Evolutionary conservation across 1,284 basidiomycete genomes (phyloP), one percentile per base, ranked within the genome.

Genomic region (Ganoderma lucidum): DNA sequence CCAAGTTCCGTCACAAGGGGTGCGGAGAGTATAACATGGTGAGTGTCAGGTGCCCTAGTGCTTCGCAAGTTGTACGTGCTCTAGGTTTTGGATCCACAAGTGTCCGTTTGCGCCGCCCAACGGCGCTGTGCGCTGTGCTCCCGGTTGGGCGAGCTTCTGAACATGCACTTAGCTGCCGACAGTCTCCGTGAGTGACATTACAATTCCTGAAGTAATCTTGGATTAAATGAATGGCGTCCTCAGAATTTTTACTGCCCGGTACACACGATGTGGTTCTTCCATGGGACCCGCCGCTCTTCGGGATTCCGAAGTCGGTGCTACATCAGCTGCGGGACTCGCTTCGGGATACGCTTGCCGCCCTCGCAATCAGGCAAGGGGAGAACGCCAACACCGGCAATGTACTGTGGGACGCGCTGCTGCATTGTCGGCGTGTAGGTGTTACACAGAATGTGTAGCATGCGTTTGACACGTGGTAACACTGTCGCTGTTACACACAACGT

Each of bases 211-310:
- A 17, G 14, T 17, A 19, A 44, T 15, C 42, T 44, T 44, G 42
- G 42, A 44, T 44, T 44, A 19, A 44, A 15, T 44, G 15, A 1
- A 19, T 17, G 19, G 14, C 17, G 4, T 19, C 6, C 42, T 15
- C 15, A 44, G 42, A 44, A 44, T 44, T 44, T 17, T 44, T 19
- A 15, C 42, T 44, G 14, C 42, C 48, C n/a, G 48, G 48, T 23
- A 51, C 48, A 10, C 48, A 51, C n/a, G 48, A 51, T 28, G 48
- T 51, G 23, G n/a, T 51, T n/a, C 48, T 51, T 28, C 48, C 48
- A 12, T 51, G 48, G 48, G 48, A 51, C 48, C 48, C 48, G 48
- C 48, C 48, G 48, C 48, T 51, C n/a, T 60, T 60, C 19, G 30
- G 35, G 19, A 41, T 60, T 28, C 48, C 48, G 23, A 51, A 28